A percentile compares a stretch with the other conserved stretches of the same genome.
Conservation (phyloP, 495 filamentous ascomycete genomes). For the Jackrogersella minutella region DNA sequence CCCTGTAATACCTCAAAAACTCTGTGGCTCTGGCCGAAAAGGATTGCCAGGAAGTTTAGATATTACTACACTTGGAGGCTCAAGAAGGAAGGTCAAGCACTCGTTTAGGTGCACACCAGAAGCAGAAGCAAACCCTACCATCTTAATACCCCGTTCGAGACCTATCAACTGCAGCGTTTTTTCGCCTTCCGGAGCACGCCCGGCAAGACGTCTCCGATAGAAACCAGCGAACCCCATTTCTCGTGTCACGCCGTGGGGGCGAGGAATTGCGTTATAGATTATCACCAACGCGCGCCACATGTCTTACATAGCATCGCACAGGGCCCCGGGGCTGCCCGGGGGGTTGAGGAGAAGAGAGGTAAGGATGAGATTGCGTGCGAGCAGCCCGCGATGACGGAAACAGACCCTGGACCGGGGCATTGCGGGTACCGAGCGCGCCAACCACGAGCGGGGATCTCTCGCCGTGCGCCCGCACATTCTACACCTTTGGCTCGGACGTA, state of each 20-base stretch:
- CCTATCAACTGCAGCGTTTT: background rate
- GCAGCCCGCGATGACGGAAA: slow-evolving; percentile 20
- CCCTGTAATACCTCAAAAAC: background rate
- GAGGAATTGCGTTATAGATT: slow-evolving; percentile 32
- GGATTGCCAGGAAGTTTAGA: no score
- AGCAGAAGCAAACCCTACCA: background rate
- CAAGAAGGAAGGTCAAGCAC: slow-evolving; percentile 7
- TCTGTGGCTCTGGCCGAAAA: no score
- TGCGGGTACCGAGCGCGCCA: background rate
- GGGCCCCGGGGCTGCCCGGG: no score
- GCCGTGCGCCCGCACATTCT: background rate
- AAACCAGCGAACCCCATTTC: slow-evolving; percentile 1
- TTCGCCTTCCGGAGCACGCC: slow-evolving; percentile 16
- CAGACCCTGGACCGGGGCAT: no score
- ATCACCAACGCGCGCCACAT: no score
- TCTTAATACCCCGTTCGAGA: background rate
- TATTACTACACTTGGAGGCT: background rate
- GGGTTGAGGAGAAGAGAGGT: background rate
- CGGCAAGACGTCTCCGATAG: slow-evolving; percentile 14
- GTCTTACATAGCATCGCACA: no score
- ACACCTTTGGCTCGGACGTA: background rate
- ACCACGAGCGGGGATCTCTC: background rate
- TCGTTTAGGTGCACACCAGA: background rate
- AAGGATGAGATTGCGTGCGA: slow-evolving; percentile 32
- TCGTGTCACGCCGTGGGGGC: slow-evolving; percentile 28